Percentiles rank a stretch among this genome's conserved stretches.
These are phyloP conservation scores for Evansstolkia leycettana DNA, from an alignment of 495 filamentous ascomycete genomes.

Conservation along the genomic window DNA sequence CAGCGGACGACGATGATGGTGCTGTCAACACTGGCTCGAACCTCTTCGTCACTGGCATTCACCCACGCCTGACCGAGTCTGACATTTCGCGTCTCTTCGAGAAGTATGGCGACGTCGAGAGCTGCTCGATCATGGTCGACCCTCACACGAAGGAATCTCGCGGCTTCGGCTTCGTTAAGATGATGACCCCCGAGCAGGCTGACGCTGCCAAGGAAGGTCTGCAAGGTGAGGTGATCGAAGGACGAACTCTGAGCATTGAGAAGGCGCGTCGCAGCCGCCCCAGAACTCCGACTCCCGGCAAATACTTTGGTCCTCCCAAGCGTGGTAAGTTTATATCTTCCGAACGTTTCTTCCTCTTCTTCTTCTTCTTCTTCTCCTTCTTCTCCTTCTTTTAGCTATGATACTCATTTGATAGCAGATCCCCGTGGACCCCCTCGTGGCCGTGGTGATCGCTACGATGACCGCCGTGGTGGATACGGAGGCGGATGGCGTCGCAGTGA, in stretches of 20 bases:
- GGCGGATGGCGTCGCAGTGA: conserved; percentile 35
- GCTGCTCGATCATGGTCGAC: conserved; percentile 98
- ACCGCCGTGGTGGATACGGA: conserved; percentile 43
- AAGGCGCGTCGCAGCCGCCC: conserved; percentile 92
- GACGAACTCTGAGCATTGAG: conserved; percentile 94
- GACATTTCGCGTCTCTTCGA: conserved; percentile 93
- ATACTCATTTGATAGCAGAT: conserved; percentile 30
- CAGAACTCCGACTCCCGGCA: conserved; percentile 92
- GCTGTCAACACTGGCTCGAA: conserved; percentile 89
- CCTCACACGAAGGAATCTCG: conserved; percentile 96
- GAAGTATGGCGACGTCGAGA: conserved; percentile 97
- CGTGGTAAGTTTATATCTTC: conserved; percentile 55
- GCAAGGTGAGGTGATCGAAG: conserved; percentile 90
- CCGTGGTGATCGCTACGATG: conserved; percentile 38
- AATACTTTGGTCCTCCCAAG: conserved; percentile 98
- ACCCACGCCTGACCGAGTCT: conserved; percentile 80
- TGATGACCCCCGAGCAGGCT: conserved; percentile 84
- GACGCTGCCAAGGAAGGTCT: conserved; percentile 94
- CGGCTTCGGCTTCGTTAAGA: conserved; percentile 99
- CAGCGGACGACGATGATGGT: conserved; percentile 57
- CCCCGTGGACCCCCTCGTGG: conserved; percentile 37
- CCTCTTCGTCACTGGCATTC: conserved; percentile 97
- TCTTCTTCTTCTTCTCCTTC: background rate
- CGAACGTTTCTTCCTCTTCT: conserved; percentile 1
- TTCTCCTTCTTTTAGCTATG: conserved; percentile 1